Conservation (phyloP, 495 filamentous ascomycete genomes). For the Apodospora peruviana region DNA sequence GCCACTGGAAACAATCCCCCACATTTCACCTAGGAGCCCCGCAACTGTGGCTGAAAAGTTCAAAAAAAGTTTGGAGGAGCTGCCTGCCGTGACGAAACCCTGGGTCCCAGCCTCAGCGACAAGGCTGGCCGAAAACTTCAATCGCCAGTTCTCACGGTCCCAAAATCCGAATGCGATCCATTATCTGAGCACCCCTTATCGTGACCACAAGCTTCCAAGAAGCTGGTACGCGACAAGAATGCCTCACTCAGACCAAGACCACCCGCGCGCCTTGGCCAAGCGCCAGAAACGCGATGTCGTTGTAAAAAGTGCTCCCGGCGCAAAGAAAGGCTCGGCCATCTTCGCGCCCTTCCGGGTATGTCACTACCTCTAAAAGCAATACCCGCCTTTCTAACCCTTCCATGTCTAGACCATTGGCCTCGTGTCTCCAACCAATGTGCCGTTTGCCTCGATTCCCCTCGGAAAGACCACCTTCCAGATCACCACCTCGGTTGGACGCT, state of each 20-base stretch:
- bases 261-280: conserved; percentile 58
- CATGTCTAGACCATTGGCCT: conserved; percentile 83
- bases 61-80: no score
- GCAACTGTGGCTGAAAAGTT: conserved; percentile 23
- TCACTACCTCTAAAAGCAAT: not conserved
- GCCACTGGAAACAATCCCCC: no score
- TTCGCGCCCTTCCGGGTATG: conserved; percentile 89
- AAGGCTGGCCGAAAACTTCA: conserved; percentile 22
- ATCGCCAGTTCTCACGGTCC: not conserved
- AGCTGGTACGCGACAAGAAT: conserved; percentile 24
- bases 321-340: conserved; percentile 57
- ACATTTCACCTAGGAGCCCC: no score
- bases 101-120: no score
- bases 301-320: conserved; percentile 24
- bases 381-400: not conserved
- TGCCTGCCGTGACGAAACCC: no score
- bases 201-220: not conserved
- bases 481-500: conserved; percentile 85
- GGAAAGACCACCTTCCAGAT: conserved; percentile 96
- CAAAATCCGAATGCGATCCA: conserved; percentile 2
- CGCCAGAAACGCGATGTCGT: conserved; percentile 54
- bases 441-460: conserved; percentile 80
- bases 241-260: conserved; percentile 46
- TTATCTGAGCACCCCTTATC: not conserved
- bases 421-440: conserved; percentile 82